Base-by-base conservation (phyloP, 1,139 yeast genomes). In the Arxiozyma slooffiae region DNA sequence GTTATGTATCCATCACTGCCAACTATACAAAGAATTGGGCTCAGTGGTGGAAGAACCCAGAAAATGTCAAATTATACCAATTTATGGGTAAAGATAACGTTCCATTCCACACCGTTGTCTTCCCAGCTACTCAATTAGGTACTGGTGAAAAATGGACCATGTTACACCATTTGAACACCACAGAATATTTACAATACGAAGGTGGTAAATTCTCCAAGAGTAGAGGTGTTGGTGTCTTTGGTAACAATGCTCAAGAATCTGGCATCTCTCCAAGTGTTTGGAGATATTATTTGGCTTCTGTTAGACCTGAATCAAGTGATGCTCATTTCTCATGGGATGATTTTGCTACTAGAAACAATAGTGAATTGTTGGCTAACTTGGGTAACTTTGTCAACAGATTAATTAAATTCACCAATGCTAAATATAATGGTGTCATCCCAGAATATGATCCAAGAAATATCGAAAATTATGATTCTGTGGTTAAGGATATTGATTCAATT, bases 61-160 rank as follows among this genome's bases (percentile, higher is more conserved):
- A 89, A 51, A 71, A 81, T 50, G 96, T 92, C 56, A 74, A 85
- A 59, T 74, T 94, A 58, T 89, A 86, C 69, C 98, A 92, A 74
- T 92, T 92, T 69, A 92, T 92, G 99, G 99, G 99, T 72, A 92
- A 92, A 71, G 99, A 92, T 70, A 92, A 92, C 64, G 97, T 90
- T 60, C 97, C 97, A 41, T 92, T 92, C 87, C 99, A 92, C 66
- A 85, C 96, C 1, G 98, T 94, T 53, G 95, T 92, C 52, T 92
- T 90, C 87, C 99, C 99, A 54, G 81, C 94, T 45, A 73, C 95
- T 41, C 85, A 83, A 70, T 73, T 92, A 48, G 99, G 97, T 69
- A 90, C 98, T 22, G 72, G 77, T 26, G 94, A 90, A 53, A 65
- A 75, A 45, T 92, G 97, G 97, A 90, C 97, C 53, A 83, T 80